Conservation (phyloP, 2,329 filamentous ascomycete species). For the Knoxdaviesia proteae region DNA sequence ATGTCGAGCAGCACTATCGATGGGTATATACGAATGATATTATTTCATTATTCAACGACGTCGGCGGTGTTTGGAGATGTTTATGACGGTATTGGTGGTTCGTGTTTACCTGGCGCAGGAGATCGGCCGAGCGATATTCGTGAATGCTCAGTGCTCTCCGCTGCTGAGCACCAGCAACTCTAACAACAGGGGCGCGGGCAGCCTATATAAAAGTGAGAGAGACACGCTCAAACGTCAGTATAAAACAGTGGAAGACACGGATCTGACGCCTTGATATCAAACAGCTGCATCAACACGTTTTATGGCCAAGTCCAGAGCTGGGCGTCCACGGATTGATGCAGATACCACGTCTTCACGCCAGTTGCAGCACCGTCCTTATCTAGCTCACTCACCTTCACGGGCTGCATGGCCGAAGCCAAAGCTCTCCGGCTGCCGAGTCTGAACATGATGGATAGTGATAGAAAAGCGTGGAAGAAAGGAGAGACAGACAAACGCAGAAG, state of each 20-base stretch:
- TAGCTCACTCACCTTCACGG: slow-evolving; percentile 43
- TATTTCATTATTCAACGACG: neutral
- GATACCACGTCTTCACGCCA: neutral
- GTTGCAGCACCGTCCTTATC: neutral
- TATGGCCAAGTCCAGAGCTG: neutral
- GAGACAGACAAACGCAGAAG: slow-evolving; percentile 1
- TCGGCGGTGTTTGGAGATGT: too few relatives aligned
- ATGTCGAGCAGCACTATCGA: neutral
- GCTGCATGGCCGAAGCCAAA: slow-evolving; percentile 59
- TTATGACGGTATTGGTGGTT: too few relatives aligned
- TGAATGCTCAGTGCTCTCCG: slow-evolving; percentile 84
- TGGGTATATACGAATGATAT: slow-evolving; percentile 5
- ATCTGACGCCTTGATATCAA: too few relatives aligned
- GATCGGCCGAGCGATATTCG: slow-evolving; percentile 89
- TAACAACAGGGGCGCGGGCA: slow-evolving; percentile 21
- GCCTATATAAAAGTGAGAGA: slow-evolving; percentile 7
- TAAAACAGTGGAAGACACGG: too few relatives aligned
- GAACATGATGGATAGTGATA: slow-evolving; percentile 40
- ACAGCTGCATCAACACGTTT: too few relatives aligned
- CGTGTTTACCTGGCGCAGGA: slow-evolving; percentile 48
- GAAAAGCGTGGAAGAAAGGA: slow-evolving; percentile 3
- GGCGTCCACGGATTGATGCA: neutral
- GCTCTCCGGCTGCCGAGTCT: slow-evolving; percentile 67
- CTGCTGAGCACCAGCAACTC: slow-evolving; percentile 54
- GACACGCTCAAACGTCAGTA: neutral